Conservation (phyloP, 129 eudicot genomes). For the Flaveria robusta region DNA sequence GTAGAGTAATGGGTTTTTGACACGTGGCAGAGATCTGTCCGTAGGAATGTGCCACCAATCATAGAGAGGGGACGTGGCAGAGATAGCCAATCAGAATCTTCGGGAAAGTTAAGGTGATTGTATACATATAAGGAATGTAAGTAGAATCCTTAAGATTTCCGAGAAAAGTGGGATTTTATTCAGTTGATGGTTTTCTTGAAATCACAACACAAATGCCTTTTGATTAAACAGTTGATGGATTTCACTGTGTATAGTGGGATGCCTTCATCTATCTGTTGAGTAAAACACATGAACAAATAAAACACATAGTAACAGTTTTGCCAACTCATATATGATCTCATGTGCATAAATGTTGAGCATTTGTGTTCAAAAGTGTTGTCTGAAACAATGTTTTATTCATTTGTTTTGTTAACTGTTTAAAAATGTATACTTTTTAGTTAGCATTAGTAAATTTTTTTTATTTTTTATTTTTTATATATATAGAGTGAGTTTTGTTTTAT, state of each 20-base stretch:
- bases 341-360: background rate
- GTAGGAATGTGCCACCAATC: constrained; percentile 54
- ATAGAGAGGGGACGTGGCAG: constrained; percentile 57
- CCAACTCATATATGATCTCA: background rate
- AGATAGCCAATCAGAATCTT: constrained; percentile 65
- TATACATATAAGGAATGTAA: constrained; percentile 32
- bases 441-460: no score
- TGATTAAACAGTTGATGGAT: constrained; percentile 32
- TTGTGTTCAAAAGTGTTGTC: background rate
- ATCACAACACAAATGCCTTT: constrained; percentile 30
- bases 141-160: constrained; percentile 43
- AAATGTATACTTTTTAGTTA: background rate
- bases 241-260: constrained; percentile 21
- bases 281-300: constrained; percentile 15
- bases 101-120: constrained; percentile 80
- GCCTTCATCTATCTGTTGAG: constrained; percentile 27
- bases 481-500: background rate
- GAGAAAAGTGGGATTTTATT: constrained; percentile 42
- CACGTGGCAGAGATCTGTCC: constrained; percentile 43
- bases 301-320: constrained; percentile 3
- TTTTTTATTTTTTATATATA: no score
- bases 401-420: background rate
- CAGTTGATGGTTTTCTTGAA: constrained; percentile 38
- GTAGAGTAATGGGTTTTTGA: constrained; percentile 34
- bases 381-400: background rate